phyloP scores from a whole-genome alignment of 805 yeast species.

The Sungouiozyma ichnusensis region DNA sequence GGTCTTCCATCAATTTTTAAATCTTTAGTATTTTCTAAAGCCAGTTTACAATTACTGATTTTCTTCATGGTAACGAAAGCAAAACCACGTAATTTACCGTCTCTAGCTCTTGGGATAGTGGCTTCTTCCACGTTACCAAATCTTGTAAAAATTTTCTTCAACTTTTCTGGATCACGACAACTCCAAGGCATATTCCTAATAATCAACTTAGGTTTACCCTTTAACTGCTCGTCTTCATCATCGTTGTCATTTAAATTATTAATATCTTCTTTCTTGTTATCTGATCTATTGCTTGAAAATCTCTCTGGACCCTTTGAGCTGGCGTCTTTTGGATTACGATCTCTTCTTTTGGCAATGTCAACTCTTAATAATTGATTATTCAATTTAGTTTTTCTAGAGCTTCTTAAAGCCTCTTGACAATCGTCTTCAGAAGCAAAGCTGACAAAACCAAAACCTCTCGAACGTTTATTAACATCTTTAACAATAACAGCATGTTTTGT shows the following conservation, averaged over 20 bases:
- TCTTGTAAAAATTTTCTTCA: constrained; percentile 58
- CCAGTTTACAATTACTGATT: constrained; percentile 63
- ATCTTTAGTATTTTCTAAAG: constrained; percentile 65
- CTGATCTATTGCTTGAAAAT: constrained; percentile 3
- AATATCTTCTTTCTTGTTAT: not conserved
- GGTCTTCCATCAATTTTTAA: constrained; percentile 79
- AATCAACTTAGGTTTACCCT: constrained; percentile 78
- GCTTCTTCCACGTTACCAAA: constrained; percentile 87
- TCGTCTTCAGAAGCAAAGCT: constrained; percentile 81
- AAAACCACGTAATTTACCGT: constrained; percentile 88
- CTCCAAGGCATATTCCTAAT: constrained; percentile 96
- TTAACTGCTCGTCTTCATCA: constrained; percentile 33
- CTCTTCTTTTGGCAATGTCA: constrained; percentile 89
- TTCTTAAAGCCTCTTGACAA: constrained; percentile 60
- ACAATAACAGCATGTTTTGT: constrained; percentile 93
- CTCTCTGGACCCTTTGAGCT: constrained; percentile 5
- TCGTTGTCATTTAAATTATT: constrained; percentile 11
- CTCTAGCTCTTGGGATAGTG: constrained; percentile 75
- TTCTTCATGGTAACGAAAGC: constrained; percentile 89
- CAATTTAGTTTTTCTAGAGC: constrained; percentile 56
- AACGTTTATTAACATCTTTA: constrained; percentile 59
- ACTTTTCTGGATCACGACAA: constrained; percentile 61
- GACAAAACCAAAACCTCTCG: constrained; percentile 94
- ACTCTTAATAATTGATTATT: constrained; percentile 58
- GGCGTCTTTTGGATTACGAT: constrained; percentile 39